A percentile compares a stretch with the other conserved stretches of the same genome.
phyloP scores from a whole-genome alignment of 2,329 filamentous ascomycete genomes.

The Ceratocystis destructans region DNA sequence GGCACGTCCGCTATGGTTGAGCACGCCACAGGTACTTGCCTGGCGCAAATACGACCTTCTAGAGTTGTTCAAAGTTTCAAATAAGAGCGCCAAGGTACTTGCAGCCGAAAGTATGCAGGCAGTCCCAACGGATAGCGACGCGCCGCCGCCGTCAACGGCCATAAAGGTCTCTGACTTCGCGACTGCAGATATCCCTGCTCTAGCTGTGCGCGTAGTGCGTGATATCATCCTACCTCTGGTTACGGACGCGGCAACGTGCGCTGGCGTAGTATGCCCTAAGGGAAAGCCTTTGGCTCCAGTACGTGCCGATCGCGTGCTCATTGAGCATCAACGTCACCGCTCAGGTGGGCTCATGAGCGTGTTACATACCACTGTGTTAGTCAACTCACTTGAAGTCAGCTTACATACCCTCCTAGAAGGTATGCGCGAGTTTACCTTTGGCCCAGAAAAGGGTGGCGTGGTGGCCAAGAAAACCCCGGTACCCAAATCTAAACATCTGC shows the following conservation, averaged over 20 bases:
- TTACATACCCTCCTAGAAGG: constrained; percentile 6
- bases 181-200: constrained; percentile 11
- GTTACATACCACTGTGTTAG: constrained; percentile 10
- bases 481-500: not conserved
- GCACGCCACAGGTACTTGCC: constrained; percentile 1
- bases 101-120: not conserved
- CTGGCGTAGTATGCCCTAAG: not conserved
- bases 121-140: not conserved
- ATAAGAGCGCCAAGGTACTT: not conserved
- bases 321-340: constrained; percentile 16
- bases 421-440: constrained; percentile 1
- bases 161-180: not conserved
- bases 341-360: not conserved
- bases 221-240: constrained; percentile 13
- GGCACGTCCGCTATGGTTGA: constrained; percentile 8
- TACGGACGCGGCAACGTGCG: not conserved
- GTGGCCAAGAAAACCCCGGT: not conserved
- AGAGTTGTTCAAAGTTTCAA: not conserved
- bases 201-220: constrained; percentile 9
- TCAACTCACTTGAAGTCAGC: constrained; percentile 13
- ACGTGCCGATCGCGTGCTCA: constrained; percentile 1
- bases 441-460: too few relatives aligned
- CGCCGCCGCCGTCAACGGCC: not conserved
- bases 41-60: constrained; percentile 15
- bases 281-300: not conserved